Evolutionary conservation across 176 grass and related monocot genomes (phyloP).

Genomic region (Calamus simplicifolius): DNA sequence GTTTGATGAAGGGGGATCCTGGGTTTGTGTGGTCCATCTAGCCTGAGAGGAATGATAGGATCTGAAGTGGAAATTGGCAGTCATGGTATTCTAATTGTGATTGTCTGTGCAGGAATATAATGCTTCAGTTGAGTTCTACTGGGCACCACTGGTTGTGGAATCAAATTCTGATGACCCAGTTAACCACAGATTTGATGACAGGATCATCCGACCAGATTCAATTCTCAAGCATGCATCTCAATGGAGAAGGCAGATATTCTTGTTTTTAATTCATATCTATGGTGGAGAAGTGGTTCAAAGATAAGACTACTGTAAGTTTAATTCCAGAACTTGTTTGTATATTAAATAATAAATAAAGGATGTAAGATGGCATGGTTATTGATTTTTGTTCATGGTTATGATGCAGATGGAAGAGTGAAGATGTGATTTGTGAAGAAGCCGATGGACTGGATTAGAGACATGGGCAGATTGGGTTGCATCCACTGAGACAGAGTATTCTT

Average conservation of each 20-base stretch:
- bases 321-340: no score
- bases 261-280: conserved; percentile 22
- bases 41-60: no score
- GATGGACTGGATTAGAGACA: conserved; percentile 5
- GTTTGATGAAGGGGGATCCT: no score
- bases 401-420: neutral
- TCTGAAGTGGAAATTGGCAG: no score
- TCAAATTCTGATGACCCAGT: conserved; percentile 27
- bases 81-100: no score
- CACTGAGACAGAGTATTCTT: neutral
- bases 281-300: no score
- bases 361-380: no score
- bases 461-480: conserved; percentile 14
- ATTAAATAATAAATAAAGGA: no score
- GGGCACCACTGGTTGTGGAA: conserved; percentile 17
- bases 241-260: conserved; percentile 18
- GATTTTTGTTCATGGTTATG: neutral
- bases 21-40: no score
- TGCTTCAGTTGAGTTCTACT: conserved; percentile 19
- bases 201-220: conserved; percentile 12
- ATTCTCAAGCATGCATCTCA: conserved; percentile 4
- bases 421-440: conserved; percentile 5
- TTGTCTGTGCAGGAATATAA: conserved; percentile 16
- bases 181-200: neutral
- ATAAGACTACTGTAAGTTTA: no score